Conservation (phyloP, 2,329 filamentous ascomycete species). For the Talaromyces sp. region DNA sequence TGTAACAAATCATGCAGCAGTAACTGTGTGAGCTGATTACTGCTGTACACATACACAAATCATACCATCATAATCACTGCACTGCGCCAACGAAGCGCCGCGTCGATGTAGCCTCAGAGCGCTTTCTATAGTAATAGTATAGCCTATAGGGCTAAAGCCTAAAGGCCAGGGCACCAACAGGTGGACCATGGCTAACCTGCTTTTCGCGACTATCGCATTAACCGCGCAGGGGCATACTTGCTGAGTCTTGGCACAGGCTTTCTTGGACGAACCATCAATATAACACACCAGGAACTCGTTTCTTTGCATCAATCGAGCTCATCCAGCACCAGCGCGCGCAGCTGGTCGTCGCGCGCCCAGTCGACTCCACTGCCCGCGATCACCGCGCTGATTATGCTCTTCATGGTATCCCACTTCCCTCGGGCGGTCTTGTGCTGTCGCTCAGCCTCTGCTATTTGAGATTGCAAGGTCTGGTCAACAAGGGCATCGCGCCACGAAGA, state of each 20-base stretch:
- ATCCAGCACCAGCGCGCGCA: slow-evolving; percentile 68
- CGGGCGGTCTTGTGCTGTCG: slow-evolving; percentile 57
- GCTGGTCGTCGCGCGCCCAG: slow-evolving; percentile 65
- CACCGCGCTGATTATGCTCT: slow-evolving; percentile 71
- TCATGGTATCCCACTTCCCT: slow-evolving; percentile 68
- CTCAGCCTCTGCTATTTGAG: slow-evolving; percentile 57
- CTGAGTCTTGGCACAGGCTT: background rate
- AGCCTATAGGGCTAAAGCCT: background rate
- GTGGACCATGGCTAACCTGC: background rate
- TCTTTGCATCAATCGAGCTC: slow-evolving; percentile 43
- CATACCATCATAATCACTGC: too few species aligned
- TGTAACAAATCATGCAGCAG: too few species aligned
- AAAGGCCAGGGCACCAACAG: background rate
- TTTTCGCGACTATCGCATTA: background rate
- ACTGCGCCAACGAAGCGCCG: background rate
- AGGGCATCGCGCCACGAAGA: slow-evolving; percentile 48
- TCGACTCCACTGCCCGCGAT: slow-evolving; percentile 78
- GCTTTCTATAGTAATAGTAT: background rate
- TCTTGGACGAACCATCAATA: background rate
- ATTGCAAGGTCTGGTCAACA: slow-evolving; percentile 47
- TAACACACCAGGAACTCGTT: background rate
- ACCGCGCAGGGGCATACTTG: background rate
- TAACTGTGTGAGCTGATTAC: too few species aligned
- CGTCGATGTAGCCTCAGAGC: background rate
- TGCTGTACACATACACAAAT: too few species aligned